Conservation (phyloP, 2,329 filamentous ascomycete genomes). For the Hortaea werneckii region DNA sequence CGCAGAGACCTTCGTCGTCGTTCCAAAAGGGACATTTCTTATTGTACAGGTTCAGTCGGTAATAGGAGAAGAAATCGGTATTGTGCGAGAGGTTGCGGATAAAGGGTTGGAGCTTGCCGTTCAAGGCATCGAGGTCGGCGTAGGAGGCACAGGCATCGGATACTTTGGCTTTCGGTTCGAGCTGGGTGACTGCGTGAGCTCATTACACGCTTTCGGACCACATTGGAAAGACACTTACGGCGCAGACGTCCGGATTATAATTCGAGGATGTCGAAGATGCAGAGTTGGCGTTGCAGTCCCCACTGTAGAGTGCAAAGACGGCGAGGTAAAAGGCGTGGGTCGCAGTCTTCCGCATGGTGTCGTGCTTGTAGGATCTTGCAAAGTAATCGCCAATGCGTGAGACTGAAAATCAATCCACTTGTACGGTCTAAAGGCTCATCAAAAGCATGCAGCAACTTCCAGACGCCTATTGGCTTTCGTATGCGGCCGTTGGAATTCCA, state of each 20-base stretch:
- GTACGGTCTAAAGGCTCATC: too few relatives aligned
- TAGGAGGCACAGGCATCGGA: conserved; percentile 93
- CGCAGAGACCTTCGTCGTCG: conserved; percentile 87
- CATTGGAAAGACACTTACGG: conserved; percentile 36
- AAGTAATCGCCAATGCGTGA: too few relatives aligned
- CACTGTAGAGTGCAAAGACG: conserved; percentile 47
- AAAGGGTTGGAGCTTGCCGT: conserved; percentile 63
- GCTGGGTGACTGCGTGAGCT: conserved; percentile 44
- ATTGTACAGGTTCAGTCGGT: conserved; percentile 87
- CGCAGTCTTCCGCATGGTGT: conserved; percentile 15
- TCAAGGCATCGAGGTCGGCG: conserved; percentile 76
- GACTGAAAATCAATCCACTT: too few relatives aligned
- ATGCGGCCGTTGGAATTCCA: too few relatives aligned
- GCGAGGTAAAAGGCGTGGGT: conserved; percentile 46
- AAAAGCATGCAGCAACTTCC: too few relatives aligned
- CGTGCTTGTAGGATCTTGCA: not conserved
- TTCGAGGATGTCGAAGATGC: conserved; percentile 27
- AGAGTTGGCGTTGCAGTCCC: conserved; percentile 28
- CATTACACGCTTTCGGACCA: conserved; percentile 17
- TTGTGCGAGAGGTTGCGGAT: conserved; percentile 71
- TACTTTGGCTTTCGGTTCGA: conserved; percentile 79
- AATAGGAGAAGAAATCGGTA: conserved; percentile 97
- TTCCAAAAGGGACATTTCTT: conserved; percentile 95
- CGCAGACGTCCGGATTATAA: conserved; percentile 40
- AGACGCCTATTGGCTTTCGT: too few relatives aligned